phyloP scores from a whole-genome alignment of 1,284 basidiomycete genomes.

The Moesziomyces sp. region DNA sequence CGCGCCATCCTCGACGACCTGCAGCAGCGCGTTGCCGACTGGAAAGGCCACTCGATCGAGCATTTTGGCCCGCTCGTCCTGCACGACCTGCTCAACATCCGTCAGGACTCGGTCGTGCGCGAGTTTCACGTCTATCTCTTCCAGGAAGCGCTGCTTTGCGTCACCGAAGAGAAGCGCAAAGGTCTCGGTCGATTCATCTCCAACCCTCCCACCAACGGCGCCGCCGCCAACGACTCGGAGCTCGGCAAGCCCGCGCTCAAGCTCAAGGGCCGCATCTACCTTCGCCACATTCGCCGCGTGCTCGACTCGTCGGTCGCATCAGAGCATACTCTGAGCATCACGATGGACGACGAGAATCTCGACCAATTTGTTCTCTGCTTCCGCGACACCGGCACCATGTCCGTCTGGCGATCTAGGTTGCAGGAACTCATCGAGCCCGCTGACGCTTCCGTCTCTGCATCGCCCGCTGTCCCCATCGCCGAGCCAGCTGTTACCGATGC shows the following conservation, averaged over 20 bases:
- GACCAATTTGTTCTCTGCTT: slow-evolving; percentile 95
- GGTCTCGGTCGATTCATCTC: slow-evolving; percentile 77
- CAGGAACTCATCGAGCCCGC: slow-evolving; percentile 30
- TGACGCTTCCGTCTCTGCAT: slow-evolving; percentile 10
- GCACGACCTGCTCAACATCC: slow-evolving; percentile 88
- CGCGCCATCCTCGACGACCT: slow-evolving; percentile 85
- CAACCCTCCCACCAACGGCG: slow-evolving; percentile 66
- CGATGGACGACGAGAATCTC: slow-evolving; percentile 91
- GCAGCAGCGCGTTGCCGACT: slow-evolving; percentile 86
- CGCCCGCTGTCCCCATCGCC: slow-evolving; percentile 8
- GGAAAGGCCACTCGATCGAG: slow-evolving; percentile 89
- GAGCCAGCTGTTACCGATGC: slow-evolving; percentile 1
- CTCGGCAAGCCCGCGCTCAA: slow-evolving; percentile 78
- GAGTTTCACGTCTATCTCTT: slow-evolving; percentile 96
- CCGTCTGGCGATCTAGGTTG: slow-evolving; percentile 78
- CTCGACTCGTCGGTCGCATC: slow-evolving; percentile 79
- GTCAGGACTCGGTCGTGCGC: slow-evolving; percentile 84
- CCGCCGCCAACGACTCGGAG: slow-evolving; percentile 6
- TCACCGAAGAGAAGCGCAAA: slow-evolving; percentile 90
- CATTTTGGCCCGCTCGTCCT: slow-evolving; percentile 84
- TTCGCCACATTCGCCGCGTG: slow-evolving; percentile 88
- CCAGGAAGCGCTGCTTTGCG: slow-evolving; percentile 94
- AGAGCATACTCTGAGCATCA: slow-evolving; percentile 88
- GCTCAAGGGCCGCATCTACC: slow-evolving; percentile 92
- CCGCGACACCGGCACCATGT: slow-evolving; percentile 85